Percentiles rank a stretch among this genome's conserved stretches.
Conservation (phyloP, 148 eudicot species). For the Nepenthes gracilis region DNA sequence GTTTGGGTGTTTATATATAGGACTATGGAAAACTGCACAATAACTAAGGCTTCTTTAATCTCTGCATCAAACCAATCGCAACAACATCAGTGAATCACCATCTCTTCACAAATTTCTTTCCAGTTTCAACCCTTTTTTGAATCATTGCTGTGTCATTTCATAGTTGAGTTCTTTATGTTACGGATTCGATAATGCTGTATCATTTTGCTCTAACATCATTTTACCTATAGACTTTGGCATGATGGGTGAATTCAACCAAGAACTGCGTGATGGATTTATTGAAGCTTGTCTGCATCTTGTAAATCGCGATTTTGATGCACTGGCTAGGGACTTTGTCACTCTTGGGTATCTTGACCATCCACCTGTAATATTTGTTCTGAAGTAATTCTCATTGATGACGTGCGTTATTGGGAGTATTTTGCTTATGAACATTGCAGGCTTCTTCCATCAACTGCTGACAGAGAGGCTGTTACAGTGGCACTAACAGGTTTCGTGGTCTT, state of each 20-base stretch:
- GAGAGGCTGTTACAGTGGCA: constrained; percentile 79
- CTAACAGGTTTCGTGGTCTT: constrained; percentile 49
- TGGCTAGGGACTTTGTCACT: constrained; percentile 86
- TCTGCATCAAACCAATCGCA: too few relatives aligned
- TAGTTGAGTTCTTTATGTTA: too few relatives aligned
- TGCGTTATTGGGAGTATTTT: not conserved
- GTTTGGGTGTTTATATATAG: too few relatives aligned
- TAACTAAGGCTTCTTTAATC: too few relatives aligned
- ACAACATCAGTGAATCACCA: too few relatives aligned
- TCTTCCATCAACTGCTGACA: constrained; percentile 85
- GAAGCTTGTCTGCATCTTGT: constrained; percentile 99
- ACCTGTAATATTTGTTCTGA: not conserved
- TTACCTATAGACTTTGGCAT: constrained; percentile 74
- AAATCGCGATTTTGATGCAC: constrained; percentile 84
- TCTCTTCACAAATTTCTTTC: too few relatives aligned
- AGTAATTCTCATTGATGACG: not conserved
- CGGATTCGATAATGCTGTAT: too few relatives aligned
- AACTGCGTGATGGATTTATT: constrained; percentile 89
- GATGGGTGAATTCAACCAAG: constrained; percentile 97
- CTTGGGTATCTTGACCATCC: constrained; percentile 55
- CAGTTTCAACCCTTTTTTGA: too few relatives aligned
- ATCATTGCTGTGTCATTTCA: too few relatives aligned
- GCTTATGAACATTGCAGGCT: constrained; percentile 40
- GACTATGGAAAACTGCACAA: too few relatives aligned
- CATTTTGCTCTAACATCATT: not conserved